Evolutionary conservation across 805 yeast species (phyloP).

Genomic region (Zygotorulaspora florentina): DNA sequence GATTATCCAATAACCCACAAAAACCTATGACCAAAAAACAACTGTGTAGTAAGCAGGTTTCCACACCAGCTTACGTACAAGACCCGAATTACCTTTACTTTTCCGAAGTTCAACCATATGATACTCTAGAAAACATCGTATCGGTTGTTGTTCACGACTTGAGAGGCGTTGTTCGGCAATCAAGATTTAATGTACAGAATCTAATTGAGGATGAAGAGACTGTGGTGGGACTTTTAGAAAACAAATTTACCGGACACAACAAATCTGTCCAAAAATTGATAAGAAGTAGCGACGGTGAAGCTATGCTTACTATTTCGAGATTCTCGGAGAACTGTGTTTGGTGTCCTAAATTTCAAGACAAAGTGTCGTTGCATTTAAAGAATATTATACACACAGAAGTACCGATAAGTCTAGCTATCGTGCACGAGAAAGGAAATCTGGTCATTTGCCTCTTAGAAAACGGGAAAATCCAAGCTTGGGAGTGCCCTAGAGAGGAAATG

Average conservation of each 20-base stretch:
- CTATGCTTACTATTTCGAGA: constrained; percentile 55
- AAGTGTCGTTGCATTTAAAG: constrained; percentile 37
- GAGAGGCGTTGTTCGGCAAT: constrained; percentile 37
- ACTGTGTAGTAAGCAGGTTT: constrained; percentile 30
- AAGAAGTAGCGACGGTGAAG: constrained; percentile 63
- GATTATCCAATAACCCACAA: constrained; percentile 54
- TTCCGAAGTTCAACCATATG: constrained; percentile 34
- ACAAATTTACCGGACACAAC: constrained; percentile 78
- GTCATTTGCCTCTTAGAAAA: constrained; percentile 45
- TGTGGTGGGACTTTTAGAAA: constrained; percentile 35
- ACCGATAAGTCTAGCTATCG: constrained; percentile 46
- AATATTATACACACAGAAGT: constrained; percentile 43
- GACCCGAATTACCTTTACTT: constrained; percentile 36
- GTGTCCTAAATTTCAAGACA: constrained; percentile 40
- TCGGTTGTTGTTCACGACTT: constrained; percentile 47
- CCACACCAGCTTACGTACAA: constrained; percentile 27
- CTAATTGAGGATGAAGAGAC: constrained; percentile 14
- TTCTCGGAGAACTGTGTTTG: constrained; percentile 56
- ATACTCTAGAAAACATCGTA: constrained; percentile 28
- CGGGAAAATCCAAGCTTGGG: constrained; percentile 53
- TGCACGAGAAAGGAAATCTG: constrained; percentile 45
- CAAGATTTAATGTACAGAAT: constrained; percentile 26
- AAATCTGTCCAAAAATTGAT: constrained; percentile 68
- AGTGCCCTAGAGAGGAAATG: constrained; percentile 39
- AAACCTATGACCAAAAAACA: constrained; percentile 43